Evolutionary conservation across 2,329 filamentous ascomycete species (phyloP), one percentile per base, ranked within the genome.

Genomic region (Pezicula carpinea): DNA sequence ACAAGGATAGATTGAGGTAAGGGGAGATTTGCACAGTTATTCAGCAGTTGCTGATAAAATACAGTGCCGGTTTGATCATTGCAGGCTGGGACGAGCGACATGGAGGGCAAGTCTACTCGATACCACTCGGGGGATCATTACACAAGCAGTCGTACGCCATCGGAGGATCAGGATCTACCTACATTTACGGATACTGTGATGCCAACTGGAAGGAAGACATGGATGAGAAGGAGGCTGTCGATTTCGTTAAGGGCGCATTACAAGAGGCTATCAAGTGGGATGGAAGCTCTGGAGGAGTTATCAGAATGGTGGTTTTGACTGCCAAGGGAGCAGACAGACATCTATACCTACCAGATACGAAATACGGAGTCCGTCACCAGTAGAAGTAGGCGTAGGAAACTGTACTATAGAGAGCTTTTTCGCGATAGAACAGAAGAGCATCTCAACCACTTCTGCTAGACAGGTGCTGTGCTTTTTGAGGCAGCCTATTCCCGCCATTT

Each of bases 111-210:
- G 92, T 99, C 54, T 99, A 96, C 75, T 93, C 89, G 62, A 96
- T 99, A 67, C 93, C 93, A 3, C 79, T 97, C 34, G 93, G 93
- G 60, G 93, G 93, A 47, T 97, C 93, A 43, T 82, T 99, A 59
- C 93, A 99, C 82, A 96, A 97, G 77, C 91, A 96, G 68, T 68
- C 91, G 15, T 99, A 96, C 65, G 83, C 93, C 36, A 99, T 99
- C 63, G 91, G 90, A 59, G 93, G 93, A 39, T 97, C 92, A 17
- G 93, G 93, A 35, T 97, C 92, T 59, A 97, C 93, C 52, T 99
- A 99, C 76, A 99, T 99, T 70, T 99, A 97, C 76, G 93, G 93
- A 60, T 97, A 95, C 77, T 97, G 91, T 66, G 92, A 99, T 66
- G 85, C 89, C 48, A 82, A 99, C 76, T 99, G 93, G 93, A 83